Base-by-base conservation (phyloP, 2,329 filamentous ascomycete genomes). In the Macroventuria anomochaeta region DNA sequence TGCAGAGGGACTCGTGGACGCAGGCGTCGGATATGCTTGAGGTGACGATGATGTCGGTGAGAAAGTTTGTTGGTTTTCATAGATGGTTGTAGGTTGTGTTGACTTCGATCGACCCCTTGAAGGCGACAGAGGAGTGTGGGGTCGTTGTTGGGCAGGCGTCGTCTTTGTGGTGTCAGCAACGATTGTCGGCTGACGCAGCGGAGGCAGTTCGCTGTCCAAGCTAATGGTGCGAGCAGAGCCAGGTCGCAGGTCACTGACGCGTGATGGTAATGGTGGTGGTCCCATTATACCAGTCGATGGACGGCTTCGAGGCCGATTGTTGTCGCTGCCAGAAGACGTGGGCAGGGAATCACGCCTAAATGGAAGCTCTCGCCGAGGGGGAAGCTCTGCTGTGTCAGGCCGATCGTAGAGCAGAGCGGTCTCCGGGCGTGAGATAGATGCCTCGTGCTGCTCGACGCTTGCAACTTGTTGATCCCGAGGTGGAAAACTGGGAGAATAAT, bases 291-390 rank as follows among this genome's bases (percentile, higher is more conserved):
- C 56, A 12, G 55, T 70, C 3, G 62, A 63, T 3, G 64, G 64
- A 13, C 64, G 61, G 59, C 65, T 71, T n/a, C 46, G 37, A 33
- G 61, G 53, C 3, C 61, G 58, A 18, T 49, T 53, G 8, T 50
- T 64, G 8, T 70, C 65, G 26, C 55, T 69, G 13, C 63, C 61
- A 29, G 64, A 58, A 41, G 68, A 69, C 31, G 63, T 52, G n/a
- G 65, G 57, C 8, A 62, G 39, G 18, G 69, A 70, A n/a, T 68
- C 60, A 7, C 72, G 68, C 31, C 67, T 61, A 55, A 79, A 79
- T 3, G 76, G 75, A 15, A 77, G 67, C 55, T 77, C 75, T 40
- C 75, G 68, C 42, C 70, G 62, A 7, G 74, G 74, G 20, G 75
- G 74, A 26, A 76, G 62, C 15, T 55, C 40, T n/a, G 59, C 41